phyloP scores from a whole-genome alignment of 2,329 filamentous ascomycete species.

The Aureobasidium mangrovei region DNA sequence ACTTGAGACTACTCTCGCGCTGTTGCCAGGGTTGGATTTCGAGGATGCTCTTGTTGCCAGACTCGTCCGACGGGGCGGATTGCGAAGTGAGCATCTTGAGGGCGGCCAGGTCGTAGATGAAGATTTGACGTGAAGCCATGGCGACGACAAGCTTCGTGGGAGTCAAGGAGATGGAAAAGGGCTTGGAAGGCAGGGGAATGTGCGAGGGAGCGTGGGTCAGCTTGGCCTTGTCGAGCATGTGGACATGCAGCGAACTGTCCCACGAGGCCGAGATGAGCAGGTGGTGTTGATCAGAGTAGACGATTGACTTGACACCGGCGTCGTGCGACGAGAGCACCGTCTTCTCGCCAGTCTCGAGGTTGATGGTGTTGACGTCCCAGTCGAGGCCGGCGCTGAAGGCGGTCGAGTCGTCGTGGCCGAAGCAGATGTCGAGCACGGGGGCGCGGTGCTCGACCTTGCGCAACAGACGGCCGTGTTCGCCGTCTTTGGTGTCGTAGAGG shows the following conservation, averaged over 20 bases:
- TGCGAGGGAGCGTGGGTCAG: conserved; percentile 48
- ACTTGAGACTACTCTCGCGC: conserved; percentile 88
- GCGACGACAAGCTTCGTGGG: conserved; percentile 85
- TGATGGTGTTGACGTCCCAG: conserved; percentile 67
- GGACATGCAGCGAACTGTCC: conserved; percentile 84
- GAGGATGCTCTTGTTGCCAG: conserved; percentile 26
- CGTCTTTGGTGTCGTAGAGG: conserved; percentile 62
- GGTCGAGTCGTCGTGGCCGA: conserved; percentile 71
- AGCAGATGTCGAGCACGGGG: conserved; percentile 86
- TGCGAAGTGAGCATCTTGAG: conserved; percentile 51
- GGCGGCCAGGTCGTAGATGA: conserved; percentile 81
- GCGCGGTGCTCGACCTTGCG: conserved; percentile 71
- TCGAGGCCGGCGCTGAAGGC: conserved; percentile 83
- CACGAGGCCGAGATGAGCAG: conserved; percentile 85
- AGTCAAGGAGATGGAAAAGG: conserved; percentile 72
- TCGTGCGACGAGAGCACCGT: conserved; percentile 69
- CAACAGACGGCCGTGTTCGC: conserved; percentile 52
- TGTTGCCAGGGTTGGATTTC: conserved; percentile 70
- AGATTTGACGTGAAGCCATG: conserved; percentile 86
- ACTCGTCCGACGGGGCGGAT: conserved; percentile 22
- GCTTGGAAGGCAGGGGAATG: conserved; percentile 71
- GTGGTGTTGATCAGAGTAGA: conserved; percentile 70
- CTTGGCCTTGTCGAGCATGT: conserved; percentile 48
- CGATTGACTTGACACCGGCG: conserved; percentile 71
- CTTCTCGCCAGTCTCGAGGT: conserved; percentile 63